Evolutionary conservation across 1,139 yeast genomes (phyloP).

Genomic region (Pichia sp.): DNA sequence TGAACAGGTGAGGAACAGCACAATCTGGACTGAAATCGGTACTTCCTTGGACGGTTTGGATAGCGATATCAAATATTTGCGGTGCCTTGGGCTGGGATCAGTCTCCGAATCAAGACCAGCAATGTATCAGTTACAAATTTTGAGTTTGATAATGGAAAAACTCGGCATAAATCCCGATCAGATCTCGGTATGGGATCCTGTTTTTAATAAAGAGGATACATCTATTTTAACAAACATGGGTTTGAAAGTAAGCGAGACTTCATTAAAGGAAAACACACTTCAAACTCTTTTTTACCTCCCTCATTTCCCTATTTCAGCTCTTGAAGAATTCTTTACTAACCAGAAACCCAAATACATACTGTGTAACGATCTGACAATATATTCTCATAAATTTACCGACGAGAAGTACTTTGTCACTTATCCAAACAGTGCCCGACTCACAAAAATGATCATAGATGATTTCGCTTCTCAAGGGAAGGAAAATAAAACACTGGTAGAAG

Average conservation of each 20-base stretch:
- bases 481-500: too few species aligned
- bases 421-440: constrained; percentile 29
- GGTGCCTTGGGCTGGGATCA: constrained; percentile 28
- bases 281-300: constrained; percentile 35
- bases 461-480: too few species aligned
- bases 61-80: constrained; percentile 4
- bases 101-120: constrained; percentile 19
- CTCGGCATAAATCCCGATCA: constrained; percentile 1
- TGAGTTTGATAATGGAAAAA: constrained; percentile 12
- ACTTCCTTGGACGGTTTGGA: neutral
- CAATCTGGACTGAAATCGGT: neutral
- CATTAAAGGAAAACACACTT: neutral
- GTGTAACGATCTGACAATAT: constrained; percentile 39
- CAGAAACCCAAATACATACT: constrained; percentile 32
- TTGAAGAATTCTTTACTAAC: constrained; percentile 29
- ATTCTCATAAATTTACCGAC: constrained; percentile 35
- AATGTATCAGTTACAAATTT: constrained; percentile 21
- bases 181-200: constrained; percentile 41
- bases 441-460: constrained; percentile 6
- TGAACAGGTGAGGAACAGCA: too few species aligned
- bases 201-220: constrained; percentile 31
- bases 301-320: constrained; percentile 40
- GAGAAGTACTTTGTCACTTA: constrained; percentile 31
- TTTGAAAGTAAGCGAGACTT: constrained; percentile 22
- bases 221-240: constrained; percentile 22